Base-by-base conservation (phyloP, 352 stramenopile species). In the Phytopythium montanum region DNA sequence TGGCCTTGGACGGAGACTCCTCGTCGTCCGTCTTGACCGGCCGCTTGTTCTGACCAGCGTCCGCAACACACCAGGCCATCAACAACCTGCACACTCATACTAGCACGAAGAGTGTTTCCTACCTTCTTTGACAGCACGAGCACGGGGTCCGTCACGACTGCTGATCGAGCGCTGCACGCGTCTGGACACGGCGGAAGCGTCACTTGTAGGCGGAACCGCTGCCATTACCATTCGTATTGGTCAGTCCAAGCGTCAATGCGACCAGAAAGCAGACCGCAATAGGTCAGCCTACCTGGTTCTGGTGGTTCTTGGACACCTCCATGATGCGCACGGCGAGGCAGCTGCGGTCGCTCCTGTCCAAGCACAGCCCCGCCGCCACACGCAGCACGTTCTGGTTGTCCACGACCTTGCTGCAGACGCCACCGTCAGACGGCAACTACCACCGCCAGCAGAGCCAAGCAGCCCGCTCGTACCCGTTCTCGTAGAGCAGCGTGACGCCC, bases 251-350 rank as follows among this genome's bases (percentile, higher is more conserved):
- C 33, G 33, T 38, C 33, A 38, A 38, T 8, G 33, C 33, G 33
- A 6, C 33, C 33, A 38, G 33, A 9, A 3, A 38, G 9, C 6
- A 12, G 33, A 16, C 33, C 33, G 33, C 14, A 12, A 12, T 38
- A 14, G 25, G 8, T 2, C 18, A 0, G 13, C 31, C 33, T 61
- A 90, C 80, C 80, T 90, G 80, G 68, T 92, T 92, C 56, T 89
- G 70, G 48, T 92, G 80, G 63, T 92, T 92, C 67, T 92, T 92
- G 36, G 83, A 92, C 6, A 92, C 83, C 48, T 92, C 79, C 56
- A 85, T 85, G 60, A 92, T 90, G 19, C 83, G 83, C 31, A 92
- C 63, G 41, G 68, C 72, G 13, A 92, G 48, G 9, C 64, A 65
- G 57, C 76, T 92, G 25, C 72, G 53, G 48, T 79, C 64, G 33